Conservation (phyloP, 148 eudicot genomes). For the Amaranthus palmeri region DNA sequence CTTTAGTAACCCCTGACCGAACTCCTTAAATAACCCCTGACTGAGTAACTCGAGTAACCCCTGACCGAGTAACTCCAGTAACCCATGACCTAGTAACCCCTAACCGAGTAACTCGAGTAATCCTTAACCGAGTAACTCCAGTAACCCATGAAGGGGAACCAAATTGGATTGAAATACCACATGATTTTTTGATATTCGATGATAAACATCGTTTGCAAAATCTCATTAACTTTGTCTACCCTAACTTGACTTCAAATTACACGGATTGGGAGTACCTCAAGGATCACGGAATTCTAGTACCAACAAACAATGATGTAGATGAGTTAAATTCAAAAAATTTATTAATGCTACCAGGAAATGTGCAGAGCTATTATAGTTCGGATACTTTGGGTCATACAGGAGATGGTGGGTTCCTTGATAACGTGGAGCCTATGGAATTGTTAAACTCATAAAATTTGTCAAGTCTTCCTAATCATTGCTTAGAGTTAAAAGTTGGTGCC, state of each 20-base stretch:
- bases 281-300: no score
- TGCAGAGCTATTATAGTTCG: background rate
- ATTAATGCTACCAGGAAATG: background rate
- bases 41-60: background rate
- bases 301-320: background rate
- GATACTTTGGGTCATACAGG: background rate
- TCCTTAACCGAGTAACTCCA: background rate
- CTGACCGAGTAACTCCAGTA: background rate
- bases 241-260: background rate
- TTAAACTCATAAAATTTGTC: background rate
- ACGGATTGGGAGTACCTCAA: no score
- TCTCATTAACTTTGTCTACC: background rate
- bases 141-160: background rate
- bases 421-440: background rate
- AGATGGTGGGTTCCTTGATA: background rate
- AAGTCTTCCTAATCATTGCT: background rate
- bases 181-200: background rate
- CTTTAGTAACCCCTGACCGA: background rate
- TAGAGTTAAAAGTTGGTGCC: no score
- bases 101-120: background rate
- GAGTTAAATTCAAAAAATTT: background rate
- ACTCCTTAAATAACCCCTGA: background rate
- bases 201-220: background rate
- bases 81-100: background rate
- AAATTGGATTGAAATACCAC: background rate